Evolutionary conservation across 192 early-diverging fungal genomes (phyloP).

Genomic region (Gamsiella multidivaricata): DNA sequence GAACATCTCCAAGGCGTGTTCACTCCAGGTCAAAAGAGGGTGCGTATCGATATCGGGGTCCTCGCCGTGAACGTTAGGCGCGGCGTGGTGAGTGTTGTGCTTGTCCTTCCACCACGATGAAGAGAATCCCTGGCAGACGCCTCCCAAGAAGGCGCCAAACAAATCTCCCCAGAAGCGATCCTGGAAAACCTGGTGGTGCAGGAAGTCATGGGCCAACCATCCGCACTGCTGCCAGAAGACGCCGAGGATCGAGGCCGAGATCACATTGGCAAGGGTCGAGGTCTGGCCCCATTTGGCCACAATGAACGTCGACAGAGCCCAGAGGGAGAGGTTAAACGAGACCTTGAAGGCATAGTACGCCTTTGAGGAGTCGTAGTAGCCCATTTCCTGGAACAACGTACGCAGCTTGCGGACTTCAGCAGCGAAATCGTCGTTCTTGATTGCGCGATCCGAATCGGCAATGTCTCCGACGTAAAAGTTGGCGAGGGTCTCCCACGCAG

Average conservation of each 20-base stretch:
- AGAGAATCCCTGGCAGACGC: slow-evolving; percentile 81
- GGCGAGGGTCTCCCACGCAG: slow-evolving; percentile 71
- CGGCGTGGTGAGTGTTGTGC: slow-evolving; percentile 88
- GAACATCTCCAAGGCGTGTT: slow-evolving; percentile 63
- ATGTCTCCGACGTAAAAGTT: slow-evolving; percentile 85
- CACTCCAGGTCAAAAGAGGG: slow-evolving; percentile 82
- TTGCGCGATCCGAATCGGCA: slow-evolving; percentile 56
- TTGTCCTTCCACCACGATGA: slow-evolving; percentile 91
- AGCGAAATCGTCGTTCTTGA: slow-evolving; percentile 66
- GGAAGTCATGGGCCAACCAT: slow-evolving; percentile 87
- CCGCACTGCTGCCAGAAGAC: slow-evolving; percentile 88
- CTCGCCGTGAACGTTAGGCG: slow-evolving; percentile 79
- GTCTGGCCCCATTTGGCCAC: slow-evolving; percentile 64
- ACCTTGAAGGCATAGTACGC: slow-evolving; percentile 77
- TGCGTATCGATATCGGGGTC: slow-evolving; percentile 91
- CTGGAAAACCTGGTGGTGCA: slow-evolving; percentile 84
- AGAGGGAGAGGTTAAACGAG: slow-evolving; percentile 63
- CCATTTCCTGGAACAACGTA: slow-evolving; percentile 60
- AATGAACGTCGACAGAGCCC: slow-evolving; percentile 59
- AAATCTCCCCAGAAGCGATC: slow-evolving; percentile 71
- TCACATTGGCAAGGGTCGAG: slow-evolving; percentile 63
- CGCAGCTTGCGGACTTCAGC: slow-evolving; percentile 71
- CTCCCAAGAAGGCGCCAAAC: slow-evolving; percentile 77
- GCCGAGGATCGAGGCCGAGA: slow-evolving; percentile 70
- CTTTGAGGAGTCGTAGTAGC: slow-evolving; percentile 73